Evolutionary conservation across 2,329 filamentous ascomycete species (phyloP), one percentile per base, ranked within the genome.

Genomic region (Neofusicoccum ribis): DNA sequence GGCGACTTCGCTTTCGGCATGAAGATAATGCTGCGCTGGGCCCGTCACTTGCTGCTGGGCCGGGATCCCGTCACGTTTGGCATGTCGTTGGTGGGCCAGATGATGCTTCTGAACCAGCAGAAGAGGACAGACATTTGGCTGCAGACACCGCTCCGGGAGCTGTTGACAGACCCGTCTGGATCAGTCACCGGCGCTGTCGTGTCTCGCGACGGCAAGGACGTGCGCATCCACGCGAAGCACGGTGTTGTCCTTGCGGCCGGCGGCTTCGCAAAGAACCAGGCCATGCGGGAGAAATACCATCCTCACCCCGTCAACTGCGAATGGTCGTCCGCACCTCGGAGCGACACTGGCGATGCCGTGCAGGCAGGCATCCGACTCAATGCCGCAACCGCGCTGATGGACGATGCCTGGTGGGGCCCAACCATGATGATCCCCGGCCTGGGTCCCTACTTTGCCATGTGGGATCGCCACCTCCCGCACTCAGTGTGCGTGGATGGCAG

Each of bases 221-320:
- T 71, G 5, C 66, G 63, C 1, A 68, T 78, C 54, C 62, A 70
- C 1, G 71, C 75, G 7, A 67, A 61, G 1, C 60, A 67, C n/a
- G 76, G 73, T 12, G 74, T 78, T 12, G 65, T 79, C 9, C 69
- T 79, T 8, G 71, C 72, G 6, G 75, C 75, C 6, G 77, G 76
- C 5, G 77, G 77, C 3, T 79, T 79, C 66, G 72, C 77, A 0
- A 69, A 70, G 15, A 77, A 77, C 56, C 47, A 62, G 6, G 59
- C 66, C 9, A 73, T 78, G 69, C 71, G 77, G n/a, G 62, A 72
- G 20, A 52, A 70, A 65, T 70, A 72, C 60, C 68, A 69, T 1
- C 59, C 66, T 6, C 23, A 65, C 2, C 69, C 69, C 8, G 67
- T 68, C 36, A 72, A 54, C 36, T 58, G 68, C 1, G 61, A 71